Evolutionary conservation across 1,284 basidiomycete species (phyloP), one percentile per base, ranked within the genome.

Genomic region (Fomes fomentarius): DNA sequence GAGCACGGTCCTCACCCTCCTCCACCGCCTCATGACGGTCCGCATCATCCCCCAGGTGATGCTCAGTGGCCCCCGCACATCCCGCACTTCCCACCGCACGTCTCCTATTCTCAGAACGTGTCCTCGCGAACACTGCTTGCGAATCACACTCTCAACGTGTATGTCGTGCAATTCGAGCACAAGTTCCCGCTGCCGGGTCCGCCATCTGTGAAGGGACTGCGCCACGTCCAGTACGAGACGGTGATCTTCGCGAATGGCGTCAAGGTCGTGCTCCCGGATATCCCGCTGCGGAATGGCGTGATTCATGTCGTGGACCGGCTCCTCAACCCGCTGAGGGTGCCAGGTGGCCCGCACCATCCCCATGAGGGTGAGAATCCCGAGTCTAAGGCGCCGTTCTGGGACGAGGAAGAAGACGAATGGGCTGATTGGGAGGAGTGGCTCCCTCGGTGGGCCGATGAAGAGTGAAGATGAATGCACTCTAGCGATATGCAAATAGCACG

Each of bases 391-490:
- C 46, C 42, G 10, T 40, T 38, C 4, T 33, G 40, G 14, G 42
- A 72, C 17, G 57, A 70, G 19, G 63, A 72, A 34, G 63, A 71
- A 33, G 60, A 66, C 19, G 70, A 73, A 6, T 88, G 84, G 84
- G 74, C 78, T 28, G 76, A 80, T 57, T 88, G 87, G 87, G 81
- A 87, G 69, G 76, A 82, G 45, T 82, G 74, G 77, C 63, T 78
- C 43, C 69, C 69, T 21, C 64, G 62, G 33, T 78, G 76, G 76
- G 77, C 73, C 7, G 55, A 61, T 8, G 63, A 66, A 37, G 58
- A 64, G 24, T 66, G 49, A 60, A 24, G 6, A 30, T 7, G 28
- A 12, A 30, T n/a, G n/a, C n/a, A n/a, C n/a, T n/a, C n/a, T n/a
- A n/a, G n/a, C n/a, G n/a, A n/a, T n/a, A n/a, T n/a, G n/a, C n/a